Percentiles rank a stretch among this genome's conserved stretches.
These are phyloP conservation scores for Penicillium angulare DNA, from an alignment of 495 filamentous ascomycete genomes.

Conservation along the genomic window DNA sequence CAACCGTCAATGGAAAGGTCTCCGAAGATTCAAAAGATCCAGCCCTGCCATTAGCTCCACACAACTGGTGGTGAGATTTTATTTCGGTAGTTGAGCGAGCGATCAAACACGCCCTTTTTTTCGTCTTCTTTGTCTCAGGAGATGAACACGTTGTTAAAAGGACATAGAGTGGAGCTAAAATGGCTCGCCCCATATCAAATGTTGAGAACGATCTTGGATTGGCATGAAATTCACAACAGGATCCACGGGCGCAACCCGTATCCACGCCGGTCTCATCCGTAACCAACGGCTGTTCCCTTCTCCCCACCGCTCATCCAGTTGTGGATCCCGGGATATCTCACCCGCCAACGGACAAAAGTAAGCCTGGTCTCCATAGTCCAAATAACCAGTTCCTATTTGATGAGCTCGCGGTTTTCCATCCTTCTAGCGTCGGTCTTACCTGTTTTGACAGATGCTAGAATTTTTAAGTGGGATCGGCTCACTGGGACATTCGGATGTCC, in stretches of 20 bases:
- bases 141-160: no score
- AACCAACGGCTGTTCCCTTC: background rate
- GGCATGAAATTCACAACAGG: no score
- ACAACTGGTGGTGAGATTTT: no score
- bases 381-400: background rate
- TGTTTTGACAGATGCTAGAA: background rate
- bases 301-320: background rate
- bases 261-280: background rate
- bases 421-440: background rate
- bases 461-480: slow-evolving; percentile 1
- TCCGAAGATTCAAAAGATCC: no score
- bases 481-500: background rate
- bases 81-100: no score
- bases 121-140: no score
- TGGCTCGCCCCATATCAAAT: no score
- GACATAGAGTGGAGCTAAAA: no score
- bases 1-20: no score
- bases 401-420: background rate
- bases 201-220: no score
- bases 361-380: background rate
- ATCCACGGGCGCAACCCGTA: background rate
- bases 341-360: background rate
- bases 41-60: no score
- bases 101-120: no score
- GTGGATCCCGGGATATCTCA: background rate